These are phyloP conservation scores for Aspergillus persii DNA, from an alignment of 2,329 filamentous ascomycete species.

Conservation along the genomic window DNA sequence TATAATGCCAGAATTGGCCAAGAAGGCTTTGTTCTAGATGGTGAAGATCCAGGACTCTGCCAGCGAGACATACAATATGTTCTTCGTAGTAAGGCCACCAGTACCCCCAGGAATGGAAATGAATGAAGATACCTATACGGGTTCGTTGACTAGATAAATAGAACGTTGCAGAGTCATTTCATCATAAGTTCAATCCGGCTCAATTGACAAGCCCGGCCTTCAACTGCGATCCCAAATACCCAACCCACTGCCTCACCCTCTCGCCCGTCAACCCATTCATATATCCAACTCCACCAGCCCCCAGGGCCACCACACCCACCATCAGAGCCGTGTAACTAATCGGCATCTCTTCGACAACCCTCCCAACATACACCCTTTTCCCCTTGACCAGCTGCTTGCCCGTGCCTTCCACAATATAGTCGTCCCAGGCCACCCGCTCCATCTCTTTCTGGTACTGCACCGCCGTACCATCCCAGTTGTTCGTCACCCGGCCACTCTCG, in stretches of 20 bases:
- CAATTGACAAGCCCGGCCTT: background rate
- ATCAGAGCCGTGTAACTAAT: slow-evolving; percentile 39
- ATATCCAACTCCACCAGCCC: slow-evolving; percentile 45
- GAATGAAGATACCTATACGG: too few species aligned
- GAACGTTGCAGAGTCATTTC: too few species aligned
- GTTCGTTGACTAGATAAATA: too few species aligned
- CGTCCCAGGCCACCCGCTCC: slow-evolving; percentile 29
- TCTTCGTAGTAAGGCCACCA: too few species aligned
- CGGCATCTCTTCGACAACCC: slow-evolving; percentile 37
- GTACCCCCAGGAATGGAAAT: too few species aligned
- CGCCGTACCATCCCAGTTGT: slow-evolving; percentile 57
- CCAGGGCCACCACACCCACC: slow-evolving; percentile 60
- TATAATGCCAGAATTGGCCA: too few species aligned
- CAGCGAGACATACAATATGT: too few species aligned
- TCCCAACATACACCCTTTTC: slow-evolving; percentile 28
- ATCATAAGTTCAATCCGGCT: too few species aligned
- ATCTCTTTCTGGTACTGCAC: slow-evolving; percentile 53
- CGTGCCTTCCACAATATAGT: slow-evolving; percentile 29
- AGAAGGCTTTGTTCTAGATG: too few species aligned
- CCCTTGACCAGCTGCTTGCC: slow-evolving; percentile 20
- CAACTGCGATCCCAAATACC: background rate
- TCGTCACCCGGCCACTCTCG: slow-evolving; percentile 53
- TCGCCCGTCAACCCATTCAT: slow-evolving; percentile 15
- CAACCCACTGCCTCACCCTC: background rate
- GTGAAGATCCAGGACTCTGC: too few species aligned